phyloP scores from a whole-genome alignment of 1,139 yeast genomes.

The Hyphopichia pseudoburtonii region DNA sequence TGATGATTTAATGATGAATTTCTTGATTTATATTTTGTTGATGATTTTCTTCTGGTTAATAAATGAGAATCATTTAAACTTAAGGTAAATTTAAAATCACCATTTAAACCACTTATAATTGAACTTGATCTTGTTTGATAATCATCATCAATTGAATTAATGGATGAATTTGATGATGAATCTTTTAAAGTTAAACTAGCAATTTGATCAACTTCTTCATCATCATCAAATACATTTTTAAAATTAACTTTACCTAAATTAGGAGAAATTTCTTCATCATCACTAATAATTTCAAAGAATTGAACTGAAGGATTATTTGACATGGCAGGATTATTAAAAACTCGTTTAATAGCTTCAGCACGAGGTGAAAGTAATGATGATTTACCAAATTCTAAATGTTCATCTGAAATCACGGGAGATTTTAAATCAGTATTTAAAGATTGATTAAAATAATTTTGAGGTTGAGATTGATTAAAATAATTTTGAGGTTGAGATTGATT shows the following conservation, averaged over 20 bases:
- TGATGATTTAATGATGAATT: not conserved
- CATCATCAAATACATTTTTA: constrained; percentile 30
- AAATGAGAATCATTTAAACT: constrained; percentile 45
- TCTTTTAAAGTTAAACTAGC: constrained; percentile 5
- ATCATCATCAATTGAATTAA: constrained; percentile 12
- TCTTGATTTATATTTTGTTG: constrained; percentile 8
- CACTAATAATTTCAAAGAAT: constrained; percentile 21
- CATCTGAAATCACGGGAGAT: constrained; percentile 4
- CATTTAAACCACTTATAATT: constrained; percentile 39
- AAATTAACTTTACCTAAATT: constrained; percentile 23
- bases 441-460: no score
- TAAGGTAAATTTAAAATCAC: constrained; percentile 44
- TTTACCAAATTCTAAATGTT: constrained; percentile 9
- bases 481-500: no score
- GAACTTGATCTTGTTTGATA: constrained; percentile 46
- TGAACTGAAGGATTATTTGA: constrained; percentile 19
- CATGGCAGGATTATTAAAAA: constrained; percentile 49
- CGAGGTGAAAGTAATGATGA: constrained; percentile 28
- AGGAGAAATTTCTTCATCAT: constrained; percentile 16
- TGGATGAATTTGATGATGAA: constrained; percentile 5
- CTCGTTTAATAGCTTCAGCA: constrained; percentile 47
- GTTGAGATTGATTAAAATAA: no score
- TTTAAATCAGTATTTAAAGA: no score
- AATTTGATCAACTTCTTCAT: constrained; percentile 19
- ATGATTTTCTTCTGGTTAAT: constrained; percentile 36